Conservation (phyloP, 2,329 filamentous ascomycete genomes). For the Diaporthe sp. region DNA sequence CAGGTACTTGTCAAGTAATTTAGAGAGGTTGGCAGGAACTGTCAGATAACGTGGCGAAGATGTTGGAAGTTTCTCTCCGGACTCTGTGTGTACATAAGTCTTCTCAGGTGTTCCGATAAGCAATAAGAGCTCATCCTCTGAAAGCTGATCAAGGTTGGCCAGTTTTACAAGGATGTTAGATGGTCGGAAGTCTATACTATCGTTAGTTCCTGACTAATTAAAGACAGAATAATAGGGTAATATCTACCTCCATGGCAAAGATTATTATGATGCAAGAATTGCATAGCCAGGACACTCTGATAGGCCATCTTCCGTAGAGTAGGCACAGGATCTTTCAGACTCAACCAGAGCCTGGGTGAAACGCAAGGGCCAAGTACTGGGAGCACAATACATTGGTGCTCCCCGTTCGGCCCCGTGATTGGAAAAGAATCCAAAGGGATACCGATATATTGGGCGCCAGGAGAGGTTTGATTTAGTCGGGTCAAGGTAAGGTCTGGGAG, state of each 20-base stretch:
- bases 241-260: constrained; percentile 1
- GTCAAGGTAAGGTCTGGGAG: constrained; percentile 5
- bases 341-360: background rate
- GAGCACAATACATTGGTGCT: background rate
- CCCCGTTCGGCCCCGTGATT: background rate
- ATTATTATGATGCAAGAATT: background rate
- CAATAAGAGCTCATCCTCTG: background rate
- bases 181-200: background rate
- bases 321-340: background rate
- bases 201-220: background rate
- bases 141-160: background rate
- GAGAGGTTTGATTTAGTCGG: background rate
- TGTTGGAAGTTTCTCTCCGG: background rate
- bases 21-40: background rate
- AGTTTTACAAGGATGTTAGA: background rate
- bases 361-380: background rate
- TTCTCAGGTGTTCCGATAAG: background rate
- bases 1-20: background rate
- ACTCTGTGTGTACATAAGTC: background rate
- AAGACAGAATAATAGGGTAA: background rate
- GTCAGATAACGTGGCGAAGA: background rate
- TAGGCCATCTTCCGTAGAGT: background rate
- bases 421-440: background rate
- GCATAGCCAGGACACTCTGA: background rate
- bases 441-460: background rate